Conservation (phyloP, 1,284 basidiomycete species). For the Hemileccinum hortonii region DNA sequence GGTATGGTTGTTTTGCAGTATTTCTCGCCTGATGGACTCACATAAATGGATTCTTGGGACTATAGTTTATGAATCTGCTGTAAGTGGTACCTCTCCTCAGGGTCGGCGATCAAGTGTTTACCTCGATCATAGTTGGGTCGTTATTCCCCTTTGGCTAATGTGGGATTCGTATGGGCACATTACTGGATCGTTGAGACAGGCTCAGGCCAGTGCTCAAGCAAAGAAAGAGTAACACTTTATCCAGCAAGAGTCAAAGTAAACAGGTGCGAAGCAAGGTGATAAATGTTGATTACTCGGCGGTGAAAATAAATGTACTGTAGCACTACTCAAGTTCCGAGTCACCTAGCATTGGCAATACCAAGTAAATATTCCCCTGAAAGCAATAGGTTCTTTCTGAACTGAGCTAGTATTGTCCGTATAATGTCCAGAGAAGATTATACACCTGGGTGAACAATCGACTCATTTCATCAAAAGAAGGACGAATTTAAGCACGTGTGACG, state of each 20-base stretch:
- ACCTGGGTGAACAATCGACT: not conserved
- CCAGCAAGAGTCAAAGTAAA: not conserved
- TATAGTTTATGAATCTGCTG: slow-evolving; percentile 77
- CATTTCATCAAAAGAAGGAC: slow-evolving; percentile 6
- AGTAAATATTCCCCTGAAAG: too few relatives aligned
- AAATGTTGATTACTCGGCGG: too few relatives aligned
- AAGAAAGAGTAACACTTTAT: slow-evolving; percentile 39
- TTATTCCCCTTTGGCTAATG: slow-evolving; percentile 73
- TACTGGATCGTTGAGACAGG: slow-evolving; percentile 51
- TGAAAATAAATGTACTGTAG: too few relatives aligned
- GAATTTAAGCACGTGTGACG: slow-evolving; percentile 5
- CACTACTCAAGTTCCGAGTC: too few relatives aligned
- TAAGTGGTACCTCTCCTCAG: slow-evolving; percentile 37
- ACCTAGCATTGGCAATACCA: too few relatives aligned
- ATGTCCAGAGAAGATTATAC: slow-evolving; percentile 9
- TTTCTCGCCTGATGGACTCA: slow-evolving; percentile 2
- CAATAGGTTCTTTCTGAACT: too few relatives aligned
- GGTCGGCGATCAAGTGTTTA: slow-evolving; percentile 8
- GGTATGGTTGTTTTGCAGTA: slow-evolving; percentile 32
- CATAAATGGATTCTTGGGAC: not conserved
- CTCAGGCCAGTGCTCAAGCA: slow-evolving; percentile 36
- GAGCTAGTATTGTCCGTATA: slow-evolving; percentile 11
- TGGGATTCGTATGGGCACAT: slow-evolving; percentile 73
- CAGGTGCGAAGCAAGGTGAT: too few relatives aligned
- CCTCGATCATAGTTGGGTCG: slow-evolving; percentile 62